Evolutionary conservation across 176 grass and related monocot species (phyloP).

Genomic region (Triticum monococcum): DNA sequence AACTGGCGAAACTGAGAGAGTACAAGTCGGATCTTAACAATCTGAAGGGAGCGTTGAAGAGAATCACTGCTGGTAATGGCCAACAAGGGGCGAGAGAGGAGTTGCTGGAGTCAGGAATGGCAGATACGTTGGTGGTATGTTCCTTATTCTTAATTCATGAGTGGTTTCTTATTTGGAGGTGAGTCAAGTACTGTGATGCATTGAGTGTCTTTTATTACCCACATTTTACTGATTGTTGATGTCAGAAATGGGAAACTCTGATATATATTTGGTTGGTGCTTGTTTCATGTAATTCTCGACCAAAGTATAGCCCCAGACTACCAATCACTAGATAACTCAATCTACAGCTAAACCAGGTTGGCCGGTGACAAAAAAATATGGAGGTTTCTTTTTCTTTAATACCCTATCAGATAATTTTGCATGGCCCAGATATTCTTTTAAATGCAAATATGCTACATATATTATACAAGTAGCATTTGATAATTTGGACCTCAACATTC

Average conservation of each 20-base stretch:
- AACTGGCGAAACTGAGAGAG: conserved; percentile 84
- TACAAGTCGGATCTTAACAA: conserved; percentile 98
- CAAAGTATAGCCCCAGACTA: neutral
- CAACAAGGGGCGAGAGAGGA: conserved; percentile 73
- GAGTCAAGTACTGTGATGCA: neutral
- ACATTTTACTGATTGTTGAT: neutral
- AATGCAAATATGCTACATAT: neutral
- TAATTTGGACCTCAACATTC: neutral
- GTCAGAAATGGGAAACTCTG: neutral
- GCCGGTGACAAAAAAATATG: neutral
- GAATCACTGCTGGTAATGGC: conserved; percentile 43
- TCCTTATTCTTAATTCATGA: conserved; percentile 1
- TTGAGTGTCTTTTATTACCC: neutral
- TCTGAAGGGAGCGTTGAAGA: conserved; percentile 77
- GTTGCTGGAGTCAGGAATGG: conserved; percentile 81
- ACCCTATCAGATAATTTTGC: neutral
- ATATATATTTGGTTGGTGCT: neutral
- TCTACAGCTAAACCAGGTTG: neutral
- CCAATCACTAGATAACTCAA: neutral
- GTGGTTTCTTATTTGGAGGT: neutral
- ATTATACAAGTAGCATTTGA: neutral
- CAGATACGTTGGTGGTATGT: conserved; percentile 69
- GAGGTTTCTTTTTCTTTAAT: neutral
- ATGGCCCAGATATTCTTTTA: neutral
- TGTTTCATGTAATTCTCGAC: neutral